Evolutionary conservation across 2,329 filamentous ascomycete species (phyloP).

Genomic region (Neospermospora avenae): DNA sequence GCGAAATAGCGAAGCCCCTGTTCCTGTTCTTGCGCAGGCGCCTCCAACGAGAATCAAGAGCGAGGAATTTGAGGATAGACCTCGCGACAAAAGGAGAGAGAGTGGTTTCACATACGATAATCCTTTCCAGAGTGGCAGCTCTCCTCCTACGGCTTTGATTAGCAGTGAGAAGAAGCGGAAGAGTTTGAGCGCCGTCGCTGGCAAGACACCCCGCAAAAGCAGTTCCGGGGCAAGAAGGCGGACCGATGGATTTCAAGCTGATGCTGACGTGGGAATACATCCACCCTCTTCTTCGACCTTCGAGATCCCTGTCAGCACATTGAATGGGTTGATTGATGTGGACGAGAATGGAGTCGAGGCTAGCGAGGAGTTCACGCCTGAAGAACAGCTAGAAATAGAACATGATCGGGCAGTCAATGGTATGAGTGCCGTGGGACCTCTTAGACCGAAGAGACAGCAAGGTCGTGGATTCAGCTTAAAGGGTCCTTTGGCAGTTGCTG

Average conservation of each 20-base stretch:
- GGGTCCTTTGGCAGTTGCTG: conserved; percentile 67
- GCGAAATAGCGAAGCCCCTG: conserved; percentile 47
- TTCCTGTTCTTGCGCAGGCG: conserved; percentile 14
- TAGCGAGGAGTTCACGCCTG: conserved; percentile 91
- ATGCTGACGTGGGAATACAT: conserved; percentile 51
- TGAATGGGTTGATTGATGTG: conserved; percentile 39
- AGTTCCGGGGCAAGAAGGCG: conserved; percentile 44
- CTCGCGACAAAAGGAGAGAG: conserved; percentile 38
- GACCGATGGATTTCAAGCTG: conserved; percentile 46
- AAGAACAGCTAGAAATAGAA: conserved; percentile 80
- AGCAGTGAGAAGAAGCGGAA: conserved; percentile 47
- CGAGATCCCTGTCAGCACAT: conserved; percentile 50
- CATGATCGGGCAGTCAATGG: conserved; percentile 60
- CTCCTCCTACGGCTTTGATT: conserved; percentile 52
- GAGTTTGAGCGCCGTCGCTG: conserved; percentile 36
- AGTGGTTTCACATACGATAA: conserved; percentile 85
- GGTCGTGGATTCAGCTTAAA: conserved; percentile 50
- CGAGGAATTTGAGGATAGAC: conserved; percentile 49
- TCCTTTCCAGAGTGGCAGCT: conserved; percentile 85
- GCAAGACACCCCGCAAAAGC: conserved; percentile 40
- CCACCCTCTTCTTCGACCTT: conserved; percentile 56
- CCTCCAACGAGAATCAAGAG: conserved; percentile 43
- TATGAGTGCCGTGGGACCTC: conserved; percentile 43
- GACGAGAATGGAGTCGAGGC: conserved; percentile 54
- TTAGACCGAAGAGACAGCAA: conserved; percentile 41